A percentile compares a stretch with the other conserved stretches of the same genome.
Evolutionary conservation across 73 alveolate genomes (phyloP).

Genomic region (Symbiodinium natans): DNA sequence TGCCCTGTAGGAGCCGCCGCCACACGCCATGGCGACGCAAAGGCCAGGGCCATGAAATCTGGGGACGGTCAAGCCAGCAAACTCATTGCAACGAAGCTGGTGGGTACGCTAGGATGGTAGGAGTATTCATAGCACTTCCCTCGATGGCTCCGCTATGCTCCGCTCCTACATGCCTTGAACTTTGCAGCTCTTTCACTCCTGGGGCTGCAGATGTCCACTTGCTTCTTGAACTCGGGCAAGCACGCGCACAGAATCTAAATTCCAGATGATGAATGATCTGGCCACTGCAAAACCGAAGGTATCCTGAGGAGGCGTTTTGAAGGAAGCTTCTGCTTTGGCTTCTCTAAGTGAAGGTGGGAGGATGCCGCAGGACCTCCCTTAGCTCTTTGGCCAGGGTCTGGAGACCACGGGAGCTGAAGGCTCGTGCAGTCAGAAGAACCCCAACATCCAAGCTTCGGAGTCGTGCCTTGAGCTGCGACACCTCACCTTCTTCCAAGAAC

Average conservation of each 20-base stretch:
- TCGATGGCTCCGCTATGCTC: no score
- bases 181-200: no score
- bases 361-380: conserved; percentile 44
- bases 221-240: no score
- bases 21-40: neutral
- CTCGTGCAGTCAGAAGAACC: conserved; percentile 37
- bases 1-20: neutral
- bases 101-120: no score
- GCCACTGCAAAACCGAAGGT: neutral
- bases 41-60: neutral
- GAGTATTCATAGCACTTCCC: no score
- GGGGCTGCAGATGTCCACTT: no score
- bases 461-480: conserved; percentile 33
- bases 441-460: conserved; percentile 53
- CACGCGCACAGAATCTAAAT: no score
- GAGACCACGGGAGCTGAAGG: conserved; percentile 24
- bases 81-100: no score
- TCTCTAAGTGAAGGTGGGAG: neutral
- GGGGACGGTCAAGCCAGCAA: no score
- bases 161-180: no score
- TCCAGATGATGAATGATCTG: neutral
- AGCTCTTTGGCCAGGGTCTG: conserved; percentile 54
- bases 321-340: neutral
- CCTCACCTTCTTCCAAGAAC: neutral
- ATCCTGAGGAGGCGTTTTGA: neutral